phyloP scores from a whole-genome alignment of 1,284 basidiomycete species.

The Marasmius fiardii region DNA sequence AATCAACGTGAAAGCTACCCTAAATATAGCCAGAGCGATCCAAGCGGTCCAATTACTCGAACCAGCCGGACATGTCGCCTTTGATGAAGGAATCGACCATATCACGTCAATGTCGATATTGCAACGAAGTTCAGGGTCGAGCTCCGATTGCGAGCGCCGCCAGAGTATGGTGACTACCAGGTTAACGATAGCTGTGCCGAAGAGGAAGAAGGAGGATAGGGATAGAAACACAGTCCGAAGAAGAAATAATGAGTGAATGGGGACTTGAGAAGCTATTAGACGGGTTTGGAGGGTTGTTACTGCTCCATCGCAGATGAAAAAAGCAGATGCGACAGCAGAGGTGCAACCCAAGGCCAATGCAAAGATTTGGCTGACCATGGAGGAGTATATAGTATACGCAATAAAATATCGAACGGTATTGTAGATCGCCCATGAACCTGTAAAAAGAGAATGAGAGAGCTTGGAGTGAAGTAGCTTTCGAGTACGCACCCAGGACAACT shows the following conservation, averaged over 20 bases:
- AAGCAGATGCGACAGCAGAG: slow-evolving; percentile 54
- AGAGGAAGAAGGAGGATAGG: slow-evolving; percentile 43
- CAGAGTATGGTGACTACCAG: slow-evolving; percentile 49
- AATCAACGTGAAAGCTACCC: slow-evolving; percentile 46
- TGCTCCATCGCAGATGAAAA: slow-evolving; percentile 42
- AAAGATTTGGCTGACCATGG: slow-evolving; percentile 34
- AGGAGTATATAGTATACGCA: slow-evolving; percentile 41
- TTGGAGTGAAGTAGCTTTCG: slow-evolving; percentile 3
- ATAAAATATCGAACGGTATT: slow-evolving; percentile 61
- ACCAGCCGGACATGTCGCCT: slow-evolving; percentile 17
- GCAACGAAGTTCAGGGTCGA: slow-evolving; percentile 46
- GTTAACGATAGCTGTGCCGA: slow-evolving; percentile 51
- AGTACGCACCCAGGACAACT: slow-evolving; percentile 45
- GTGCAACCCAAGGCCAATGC: slow-evolving; percentile 57
- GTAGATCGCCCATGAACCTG: slow-evolving; percentile 59
- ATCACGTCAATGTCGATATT: slow-evolving; percentile 59
- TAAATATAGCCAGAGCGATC: slow-evolving; percentile 46
- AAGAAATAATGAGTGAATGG: slow-evolving; percentile 28
- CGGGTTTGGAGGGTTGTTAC: slow-evolving; percentile 40
- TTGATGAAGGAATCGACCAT: slow-evolving; percentile 41
- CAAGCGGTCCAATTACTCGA: slow-evolving; percentile 48
- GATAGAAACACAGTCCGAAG: slow-evolving; percentile 33
- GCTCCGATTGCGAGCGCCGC: slow-evolving; percentile 33
- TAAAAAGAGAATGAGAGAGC: background rate
- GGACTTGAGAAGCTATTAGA: slow-evolving; percentile 34